These are phyloP conservation scores for Aspergillus panamensis DNA, from an alignment of 495 filamentous ascomycete species.

Conservation along the genomic window DNA sequence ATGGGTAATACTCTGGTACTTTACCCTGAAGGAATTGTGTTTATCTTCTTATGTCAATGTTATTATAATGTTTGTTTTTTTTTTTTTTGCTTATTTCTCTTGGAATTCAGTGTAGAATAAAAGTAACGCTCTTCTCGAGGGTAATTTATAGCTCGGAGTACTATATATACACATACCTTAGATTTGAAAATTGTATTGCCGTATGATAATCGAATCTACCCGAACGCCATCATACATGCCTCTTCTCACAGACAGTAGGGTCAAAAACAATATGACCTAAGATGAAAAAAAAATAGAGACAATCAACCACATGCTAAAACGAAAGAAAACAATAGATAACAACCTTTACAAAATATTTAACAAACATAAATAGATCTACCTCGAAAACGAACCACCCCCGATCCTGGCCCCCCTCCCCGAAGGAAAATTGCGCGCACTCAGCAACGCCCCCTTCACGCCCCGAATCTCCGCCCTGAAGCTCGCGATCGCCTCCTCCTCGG, in stretches of 20 bases:
- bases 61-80: constrained; percentile 19
- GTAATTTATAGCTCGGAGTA: no score
- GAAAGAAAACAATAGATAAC: background rate
- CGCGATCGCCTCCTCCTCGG: constrained; percentile 72
- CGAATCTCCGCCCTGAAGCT: constrained; percentile 80
- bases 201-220: background rate
- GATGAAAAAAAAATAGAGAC: background rate
- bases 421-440: constrained; percentile 72
- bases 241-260: background rate
- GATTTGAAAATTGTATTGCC: no score
- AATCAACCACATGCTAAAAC: background rate
- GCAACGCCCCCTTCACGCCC: constrained; percentile 85
- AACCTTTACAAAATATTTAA: background rate
- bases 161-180: no score
- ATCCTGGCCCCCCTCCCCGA: constrained; percentile 37
- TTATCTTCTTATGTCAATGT: constrained; percentile 22
- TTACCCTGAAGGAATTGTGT: constrained; percentile 3
- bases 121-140: background rate
- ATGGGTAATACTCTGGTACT: background rate
- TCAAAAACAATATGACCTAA: background rate
- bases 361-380: constrained; percentile 6
- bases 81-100: background rate
- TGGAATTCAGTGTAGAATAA: constrained; percentile 2
- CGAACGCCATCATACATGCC: constrained; percentile 9
- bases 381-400: constrained; percentile 19